These are phyloP conservation scores for Stagonosporopsis chrysanthemi DNA, from an alignment of 2,329 filamentous ascomycete species.

Conservation along the genomic window DNA sequence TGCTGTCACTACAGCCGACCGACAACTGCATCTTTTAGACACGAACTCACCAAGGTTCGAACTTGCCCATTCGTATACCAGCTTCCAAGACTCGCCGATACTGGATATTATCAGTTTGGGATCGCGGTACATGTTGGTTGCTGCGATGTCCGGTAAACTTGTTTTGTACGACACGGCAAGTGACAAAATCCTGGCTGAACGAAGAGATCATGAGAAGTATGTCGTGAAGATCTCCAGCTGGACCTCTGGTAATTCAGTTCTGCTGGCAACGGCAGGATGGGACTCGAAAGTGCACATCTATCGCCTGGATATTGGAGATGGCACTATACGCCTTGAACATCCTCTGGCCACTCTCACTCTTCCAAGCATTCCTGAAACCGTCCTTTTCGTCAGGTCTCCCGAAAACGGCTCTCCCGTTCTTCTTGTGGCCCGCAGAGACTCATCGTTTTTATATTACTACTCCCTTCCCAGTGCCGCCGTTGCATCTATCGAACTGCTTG, in stretches of 20 bases:
- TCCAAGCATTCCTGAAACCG: slow-evolving; percentile 64
- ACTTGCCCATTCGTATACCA: slow-evolving; percentile 48
- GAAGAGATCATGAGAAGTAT: slow-evolving; percentile 67
- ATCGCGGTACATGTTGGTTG: slow-evolving; percentile 58
- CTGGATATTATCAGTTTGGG: slow-evolving; percentile 58
- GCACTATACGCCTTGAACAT: slow-evolving; percentile 43
- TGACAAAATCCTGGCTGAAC: slow-evolving; percentile 54
- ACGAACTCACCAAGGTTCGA: slow-evolving; percentile 40
- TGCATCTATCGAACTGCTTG: slow-evolving; percentile 51
- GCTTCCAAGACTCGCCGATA: slow-evolving; percentile 61
- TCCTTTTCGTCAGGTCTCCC: slow-evolving; percentile 61
- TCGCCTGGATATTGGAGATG: slow-evolving; percentile 37
- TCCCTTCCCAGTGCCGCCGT: slow-evolving; percentile 34
- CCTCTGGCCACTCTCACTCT: slow-evolving; percentile 55
- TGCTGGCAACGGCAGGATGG: slow-evolving; percentile 67
- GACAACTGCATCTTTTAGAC: slow-evolving; percentile 57
- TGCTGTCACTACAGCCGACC: slow-evolving; percentile 49
- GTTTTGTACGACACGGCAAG: slow-evolving; percentile 55
- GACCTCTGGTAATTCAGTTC: slow-evolving; percentile 40
- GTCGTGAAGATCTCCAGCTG: slow-evolving; percentile 59
- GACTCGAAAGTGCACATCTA: slow-evolving; percentile 66
- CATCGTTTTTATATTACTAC: slow-evolving; percentile 67
- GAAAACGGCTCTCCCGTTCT: slow-evolving; percentile 57
- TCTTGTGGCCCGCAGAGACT: slow-evolving; percentile 64
- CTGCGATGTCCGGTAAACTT: slow-evolving; percentile 67